Percentiles rank a stretch among this genome's conserved stretches.
phyloP scores from a whole-genome alignment of 345 rosid species.

The Rhodomyrtus tomentosa region DNA sequence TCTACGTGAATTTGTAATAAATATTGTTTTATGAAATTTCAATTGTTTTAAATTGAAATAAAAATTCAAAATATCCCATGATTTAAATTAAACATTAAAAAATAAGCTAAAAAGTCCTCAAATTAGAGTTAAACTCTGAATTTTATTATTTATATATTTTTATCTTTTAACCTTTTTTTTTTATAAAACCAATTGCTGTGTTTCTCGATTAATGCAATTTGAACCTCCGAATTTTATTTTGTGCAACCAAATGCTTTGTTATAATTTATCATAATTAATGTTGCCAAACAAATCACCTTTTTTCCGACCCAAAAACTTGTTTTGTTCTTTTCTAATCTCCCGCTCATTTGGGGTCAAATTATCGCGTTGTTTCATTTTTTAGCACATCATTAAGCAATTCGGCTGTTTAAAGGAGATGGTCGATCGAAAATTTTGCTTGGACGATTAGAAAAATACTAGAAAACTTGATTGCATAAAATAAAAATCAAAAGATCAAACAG shows the following conservation, averaged over 20 bases:
- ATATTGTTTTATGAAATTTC: no score
- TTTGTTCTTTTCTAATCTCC: not conserved
- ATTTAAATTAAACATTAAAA: not conserved
- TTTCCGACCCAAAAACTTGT: not conserved
- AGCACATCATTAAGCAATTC: not conserved
- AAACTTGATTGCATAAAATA: not conserved
- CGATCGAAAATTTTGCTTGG: not conserved
- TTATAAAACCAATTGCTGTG: no score
- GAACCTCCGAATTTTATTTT: no score
- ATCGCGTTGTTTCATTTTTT: fast-evolving
- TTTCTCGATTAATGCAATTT: no score
- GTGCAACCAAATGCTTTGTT: not conserved
- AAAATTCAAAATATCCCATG: not conserved
- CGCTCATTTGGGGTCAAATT: fast-evolving
- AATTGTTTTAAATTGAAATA: no score
- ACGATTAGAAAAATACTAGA: fast-evolving
- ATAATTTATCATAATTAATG: not conserved
- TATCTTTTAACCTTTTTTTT: no score
- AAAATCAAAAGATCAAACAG: not conserved
- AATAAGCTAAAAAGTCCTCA: no score
- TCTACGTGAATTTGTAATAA: no score
- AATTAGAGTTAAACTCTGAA: no score
- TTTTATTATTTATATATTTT: no score
- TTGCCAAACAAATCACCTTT: not conserved
- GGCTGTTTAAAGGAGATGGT: not conserved